phyloP scores from a whole-genome alignment of 2,329 filamentous ascomycete genomes.

The Ramichloridium luteum region DNA sequence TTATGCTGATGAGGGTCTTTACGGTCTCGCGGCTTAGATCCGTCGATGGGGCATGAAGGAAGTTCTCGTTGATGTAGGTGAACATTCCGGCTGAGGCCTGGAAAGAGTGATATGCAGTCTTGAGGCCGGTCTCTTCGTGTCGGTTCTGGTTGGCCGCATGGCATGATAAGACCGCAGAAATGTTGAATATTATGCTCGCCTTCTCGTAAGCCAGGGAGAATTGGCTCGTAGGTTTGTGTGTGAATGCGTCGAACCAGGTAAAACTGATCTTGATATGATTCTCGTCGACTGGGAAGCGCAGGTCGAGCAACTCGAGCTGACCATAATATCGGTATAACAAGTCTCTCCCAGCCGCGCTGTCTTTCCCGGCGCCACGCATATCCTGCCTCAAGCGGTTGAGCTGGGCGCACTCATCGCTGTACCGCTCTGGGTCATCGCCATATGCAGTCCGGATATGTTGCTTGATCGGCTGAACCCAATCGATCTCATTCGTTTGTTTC shows the following conservation, averaged over 20 bases:
- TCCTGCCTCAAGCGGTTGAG: slow-evolving; percentile 93
- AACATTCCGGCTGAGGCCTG: slow-evolving; percentile 99
- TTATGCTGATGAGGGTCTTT: slow-evolving; percentile 84
- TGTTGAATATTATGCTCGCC: slow-evolving; percentile 98
- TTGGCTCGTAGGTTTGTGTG: slow-evolving; percentile 91
- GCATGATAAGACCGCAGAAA: slow-evolving; percentile 89
- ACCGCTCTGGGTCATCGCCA: slow-evolving; percentile 91
- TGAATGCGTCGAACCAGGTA: slow-evolving; percentile 99
- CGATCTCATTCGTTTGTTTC: slow-evolving; percentile 91
- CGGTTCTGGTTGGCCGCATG: slow-evolving; percentile 89
- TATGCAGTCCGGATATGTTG: slow-evolving; percentile 86
- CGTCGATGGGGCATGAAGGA: slow-evolving; percentile 90
- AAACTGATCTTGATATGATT: slow-evolving; percentile 99
- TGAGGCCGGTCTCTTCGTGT: slow-evolving; percentile 81
- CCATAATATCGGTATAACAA: slow-evolving; percentile 95
- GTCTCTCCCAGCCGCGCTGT: slow-evolving; percentile 86
- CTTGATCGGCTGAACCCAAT: slow-evolving; percentile 90
- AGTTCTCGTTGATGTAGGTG: slow-evolving; percentile 99
- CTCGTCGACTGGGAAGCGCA: slow-evolving; percentile 94
- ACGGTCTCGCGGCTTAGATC: slow-evolving; percentile 92
- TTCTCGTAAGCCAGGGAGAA: slow-evolving; percentile 97
- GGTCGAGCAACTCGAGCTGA: slow-evolving; percentile 84
- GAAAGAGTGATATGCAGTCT: slow-evolving; percentile 95
- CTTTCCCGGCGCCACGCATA: slow-evolving; percentile 93
- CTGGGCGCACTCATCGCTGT: slow-evolving; percentile 87